These are phyloP conservation scores for Brachypodium distachyon DNA, from an alignment of 202 grass and related monocot genomes.

Conservation along the genomic window DNA sequence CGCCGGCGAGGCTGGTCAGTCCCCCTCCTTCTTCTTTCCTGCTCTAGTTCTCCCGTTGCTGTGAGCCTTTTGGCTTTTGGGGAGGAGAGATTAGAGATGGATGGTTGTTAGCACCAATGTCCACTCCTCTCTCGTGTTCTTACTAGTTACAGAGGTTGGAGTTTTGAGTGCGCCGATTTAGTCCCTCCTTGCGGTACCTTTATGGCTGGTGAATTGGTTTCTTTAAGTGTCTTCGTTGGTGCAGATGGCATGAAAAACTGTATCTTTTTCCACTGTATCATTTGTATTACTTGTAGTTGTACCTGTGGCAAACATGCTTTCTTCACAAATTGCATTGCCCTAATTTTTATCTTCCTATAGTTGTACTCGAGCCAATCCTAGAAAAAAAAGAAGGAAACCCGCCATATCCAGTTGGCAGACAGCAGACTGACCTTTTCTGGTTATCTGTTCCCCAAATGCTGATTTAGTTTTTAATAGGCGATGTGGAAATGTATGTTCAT, in stretches of 20 bases:
- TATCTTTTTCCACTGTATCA: background rate
- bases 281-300: too few relatives aligned
- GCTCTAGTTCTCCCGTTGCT: background rate
- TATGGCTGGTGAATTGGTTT: background rate
- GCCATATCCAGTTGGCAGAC: background rate
- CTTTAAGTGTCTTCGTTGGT: background rate
- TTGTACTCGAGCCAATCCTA: background rate
- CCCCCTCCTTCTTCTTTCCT: background rate
- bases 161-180: background rate
- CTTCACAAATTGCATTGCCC: background rate
- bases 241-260: background rate
- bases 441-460: background rate
- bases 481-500: background rate
- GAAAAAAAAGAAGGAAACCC: background rate
- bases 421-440: background rate
- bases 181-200: background rate
- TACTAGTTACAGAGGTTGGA: background rate
- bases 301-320: background rate
- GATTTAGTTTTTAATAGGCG: background rate
- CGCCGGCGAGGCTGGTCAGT: conserved; percentile 67
- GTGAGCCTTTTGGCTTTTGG: background rate
- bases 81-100: background rate
- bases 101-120: background rate
- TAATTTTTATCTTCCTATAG: background rate
- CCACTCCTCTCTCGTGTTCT: background rate